Conservation (phyloP, 371 early-diverging fungal species). For the Apophysomyces elegans region DNA sequence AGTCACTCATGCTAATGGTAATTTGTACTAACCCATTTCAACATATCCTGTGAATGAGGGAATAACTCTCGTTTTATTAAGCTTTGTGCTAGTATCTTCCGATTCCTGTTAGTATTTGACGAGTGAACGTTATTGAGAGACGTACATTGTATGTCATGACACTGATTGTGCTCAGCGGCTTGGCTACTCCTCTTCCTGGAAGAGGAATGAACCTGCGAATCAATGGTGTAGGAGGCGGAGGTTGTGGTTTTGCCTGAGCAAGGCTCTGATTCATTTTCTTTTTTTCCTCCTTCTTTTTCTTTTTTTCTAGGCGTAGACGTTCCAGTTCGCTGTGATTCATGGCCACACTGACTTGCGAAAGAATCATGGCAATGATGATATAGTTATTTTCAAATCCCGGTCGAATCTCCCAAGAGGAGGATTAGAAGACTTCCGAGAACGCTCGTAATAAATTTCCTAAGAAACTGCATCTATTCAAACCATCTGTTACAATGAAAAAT, state of each 20-base stretch:
- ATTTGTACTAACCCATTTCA: conserved; percentile 43
- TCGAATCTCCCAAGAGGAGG: too few relatives aligned
- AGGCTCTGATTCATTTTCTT: conserved; percentile 16
- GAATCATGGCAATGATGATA: too few relatives aligned
- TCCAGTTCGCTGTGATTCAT: conserved; percentile 17
- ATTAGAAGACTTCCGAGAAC: too few relatives aligned
- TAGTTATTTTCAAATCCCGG: too few relatives aligned
- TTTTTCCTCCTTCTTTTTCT: conserved; percentile 22
- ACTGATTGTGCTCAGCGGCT: conserved; percentile 21
- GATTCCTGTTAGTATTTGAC: neutral
- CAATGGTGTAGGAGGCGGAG: conserved; percentile 24
- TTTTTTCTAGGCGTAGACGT: conserved; percentile 20
- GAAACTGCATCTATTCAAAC: too few relatives aligned
- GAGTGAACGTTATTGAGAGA: neutral
- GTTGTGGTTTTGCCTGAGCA: conserved; percentile 7
- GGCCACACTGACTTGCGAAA: too few relatives aligned
- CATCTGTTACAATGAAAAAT: too few relatives aligned
- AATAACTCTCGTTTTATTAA: conserved; percentile 60
- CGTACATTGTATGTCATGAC: conserved; percentile 50
- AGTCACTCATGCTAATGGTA: neutral
- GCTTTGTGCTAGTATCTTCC: conserved; percentile 58
- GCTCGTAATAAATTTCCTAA: too few relatives aligned
- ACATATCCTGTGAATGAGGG: conserved; percentile 50
- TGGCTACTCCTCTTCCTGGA: conserved; percentile 14
- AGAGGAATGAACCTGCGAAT: conserved; percentile 27